phyloP scores from a whole-genome alignment of 371 early-diverging fungal genomes.

The Apophysomyces trapeziformis region DNA sequence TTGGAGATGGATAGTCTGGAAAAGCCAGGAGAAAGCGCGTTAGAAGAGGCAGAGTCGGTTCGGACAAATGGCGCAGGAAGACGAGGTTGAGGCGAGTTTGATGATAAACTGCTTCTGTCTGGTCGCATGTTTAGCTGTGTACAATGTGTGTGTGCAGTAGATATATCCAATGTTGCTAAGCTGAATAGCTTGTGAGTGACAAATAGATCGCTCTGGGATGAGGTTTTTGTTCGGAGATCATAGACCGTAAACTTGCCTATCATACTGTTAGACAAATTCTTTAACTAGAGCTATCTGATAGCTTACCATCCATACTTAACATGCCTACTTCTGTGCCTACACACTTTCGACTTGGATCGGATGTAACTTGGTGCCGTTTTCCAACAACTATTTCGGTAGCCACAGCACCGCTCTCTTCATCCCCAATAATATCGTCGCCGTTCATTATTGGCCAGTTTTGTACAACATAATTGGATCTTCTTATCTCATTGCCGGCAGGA shows the following conservation, averaged over 20 bases:
- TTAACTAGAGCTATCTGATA: neutral
- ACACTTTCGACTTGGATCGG: constrained; percentile 16
- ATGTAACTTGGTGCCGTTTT: constrained; percentile 26
- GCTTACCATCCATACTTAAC: constrained; percentile 66
- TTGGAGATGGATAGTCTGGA: constrained; percentile 8
- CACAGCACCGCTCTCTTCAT: constrained; percentile 48
- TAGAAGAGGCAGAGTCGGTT: constrained; percentile 22
- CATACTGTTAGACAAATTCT: neutral
- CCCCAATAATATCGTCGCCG: constrained; percentile 36
- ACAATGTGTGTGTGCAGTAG: constrained; percentile 10
- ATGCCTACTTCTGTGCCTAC: constrained; percentile 56
- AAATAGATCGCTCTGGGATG: constrained; percentile 55
- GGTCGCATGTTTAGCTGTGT: constrained; percentile 7
- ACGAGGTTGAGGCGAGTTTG: constrained; percentile 23
- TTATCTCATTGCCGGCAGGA: constrained; percentile 24
- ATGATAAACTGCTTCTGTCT: neutral
- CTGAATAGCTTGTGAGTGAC: constrained; percentile 68
- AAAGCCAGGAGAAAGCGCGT: constrained; percentile 1
- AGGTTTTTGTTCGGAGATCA: constrained; percentile 49
- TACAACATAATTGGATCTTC: constrained; percentile 43
- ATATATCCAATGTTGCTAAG: constrained; percentile 59
- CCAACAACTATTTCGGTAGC: constrained; percentile 66
- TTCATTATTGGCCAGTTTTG: constrained; percentile 45
- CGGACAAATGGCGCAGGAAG: constrained; percentile 23
- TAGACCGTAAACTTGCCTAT: constrained; percentile 60